Base-by-base conservation (phyloP, 2,329 filamentous ascomycete species). In the Westerdykella ornata region DNA sequence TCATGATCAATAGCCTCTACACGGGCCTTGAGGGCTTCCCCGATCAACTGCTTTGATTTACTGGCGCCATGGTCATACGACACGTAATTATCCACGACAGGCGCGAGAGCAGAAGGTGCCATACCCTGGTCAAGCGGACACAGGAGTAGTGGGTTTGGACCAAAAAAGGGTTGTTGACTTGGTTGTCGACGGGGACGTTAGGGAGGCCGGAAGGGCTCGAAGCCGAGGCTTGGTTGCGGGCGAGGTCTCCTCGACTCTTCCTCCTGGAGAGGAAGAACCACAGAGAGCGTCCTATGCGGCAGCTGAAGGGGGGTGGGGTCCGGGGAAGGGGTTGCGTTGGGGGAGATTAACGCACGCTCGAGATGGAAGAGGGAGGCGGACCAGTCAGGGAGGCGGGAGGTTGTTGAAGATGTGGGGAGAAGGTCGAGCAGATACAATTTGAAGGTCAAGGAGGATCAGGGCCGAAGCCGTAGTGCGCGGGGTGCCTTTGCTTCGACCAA, bases 171-270 rank as follows among this genome's bases (percentile, higher is more conserved):
- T 26, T 7, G 38, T 15, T 44, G 49, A 37, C 41, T 26, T 49
- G 49, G 60, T 42, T 37, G 49, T 44, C 38, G 43, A 59, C 58
- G 62, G 52, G 51, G 68, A 26, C 83, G 74, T 88, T 97, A 97
- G 69, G 92, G 92, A 72, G 92, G 92, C 80, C 87, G 84, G 75
- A 89, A 94, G 73, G 84, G 85, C 76, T 87, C 85, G 78, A 87
- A 84, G 82, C 84, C 87, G 78, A 85, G 78, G 77, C 77, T 83
- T 78, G 83, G 82, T 81, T 85, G 62, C 61, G 66, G 86, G 84
- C 88, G 85, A 88, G 86, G 87, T 84, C 88, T 90, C 84, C 85
- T 88, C 85, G 88, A 95, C 88, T 92, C 92, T 94, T 90, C 92
- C 92, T 89, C 90, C 72, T 75, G 76, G 75, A 92, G 90, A 95